Base-by-base conservation (phyloP, 352 stramenopile species). In the Globisporangium spinosum region DNA sequence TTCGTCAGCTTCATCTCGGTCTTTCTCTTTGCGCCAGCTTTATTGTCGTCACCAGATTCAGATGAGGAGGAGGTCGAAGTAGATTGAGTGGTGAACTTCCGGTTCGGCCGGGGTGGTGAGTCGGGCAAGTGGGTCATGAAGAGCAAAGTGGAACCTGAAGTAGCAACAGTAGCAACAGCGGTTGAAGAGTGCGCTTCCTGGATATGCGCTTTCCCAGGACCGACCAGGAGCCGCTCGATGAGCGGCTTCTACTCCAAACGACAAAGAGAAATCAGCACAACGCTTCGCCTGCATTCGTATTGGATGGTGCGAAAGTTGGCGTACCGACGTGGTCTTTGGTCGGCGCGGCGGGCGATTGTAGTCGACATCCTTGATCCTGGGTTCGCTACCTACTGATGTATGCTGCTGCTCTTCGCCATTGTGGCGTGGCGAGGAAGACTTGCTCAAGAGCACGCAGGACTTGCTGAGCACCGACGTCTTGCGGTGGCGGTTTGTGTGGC, bases 101-200 rank as follows among this genome's bases (percentile, higher is more conserved):
- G 25, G 3, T 7, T 29, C 8, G 35, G 23, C 1, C 70, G 79
- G 12, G 82, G 80, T 1, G 82, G 82, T 1, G 82, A 90, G 61
- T 89, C 73, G 0, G 82, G 80, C 12, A 90, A 55, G n/a, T 77
- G 77, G 1, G 75, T 82, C 73, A 90, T 80, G 45, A 79, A 84
- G 22, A 67, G 75, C 13, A 43, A n/a, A 5, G 51, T 64, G 27
- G 40, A 27, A 22, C 45, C 51, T 20, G 32, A 47, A 15, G 54
- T 7, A 27, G 27, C 25, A 27, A 5, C 27, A 13, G 7, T 10
- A 60, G 55, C 10, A 58, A 27, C 13, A 25, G 8, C 27, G 10
- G 6, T 4, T 43, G 55, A n/a, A 20, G 53, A 51, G 13, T 63
- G 22, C 9, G 45, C 60, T 27, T 77, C 68, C 25, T 56, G 51